Percentiles rank a stretch among this genome's conserved stretches.
Evolutionary conservation across 805 yeast species (phyloP).

Genomic region (Schwanniomyces vanrijiae): DNA sequence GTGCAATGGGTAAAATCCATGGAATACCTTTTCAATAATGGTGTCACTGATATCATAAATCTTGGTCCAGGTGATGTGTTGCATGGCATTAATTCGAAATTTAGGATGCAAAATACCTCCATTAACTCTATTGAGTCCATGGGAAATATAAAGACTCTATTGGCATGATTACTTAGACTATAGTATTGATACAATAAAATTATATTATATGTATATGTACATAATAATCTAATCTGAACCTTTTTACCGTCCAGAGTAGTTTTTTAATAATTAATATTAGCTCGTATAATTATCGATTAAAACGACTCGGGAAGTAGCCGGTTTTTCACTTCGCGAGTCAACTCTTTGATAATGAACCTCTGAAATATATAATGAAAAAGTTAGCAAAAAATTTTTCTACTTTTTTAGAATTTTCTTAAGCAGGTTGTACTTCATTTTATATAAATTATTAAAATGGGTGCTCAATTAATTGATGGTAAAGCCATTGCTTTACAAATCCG

Average conservation of each 20-base stretch:
- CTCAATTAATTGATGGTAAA: slow-evolving; percentile 44
- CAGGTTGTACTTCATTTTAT: not conserved
- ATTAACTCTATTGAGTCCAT: slow-evolving; percentile 8
- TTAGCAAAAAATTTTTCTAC: not conserved
- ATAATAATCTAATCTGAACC: not conserved
- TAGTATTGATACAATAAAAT: not conserved
- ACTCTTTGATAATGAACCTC: not conserved
- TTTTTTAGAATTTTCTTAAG: not conserved
- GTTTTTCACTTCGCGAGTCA: slow-evolving; percentile 4
- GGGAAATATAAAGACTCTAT: not conserved
- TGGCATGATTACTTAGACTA: not conserved
- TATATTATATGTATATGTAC: not conserved
- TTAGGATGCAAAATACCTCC: slow-evolving; percentile 8
- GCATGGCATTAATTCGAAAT: slow-evolving; percentile 20
- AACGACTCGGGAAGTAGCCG: slow-evolving; percentile 2
- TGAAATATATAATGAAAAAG: not conserved
- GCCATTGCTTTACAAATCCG: slow-evolving; percentile 43
- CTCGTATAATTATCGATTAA: not conserved
- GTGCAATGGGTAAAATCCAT: slow-evolving; percentile 44
- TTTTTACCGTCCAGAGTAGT: not conserved
- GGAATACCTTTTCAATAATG: slow-evolving; percentile 15
- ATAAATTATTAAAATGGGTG: slow-evolving; percentile 21
- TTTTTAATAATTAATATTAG: not conserved
- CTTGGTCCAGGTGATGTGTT: slow-evolving; percentile 42
- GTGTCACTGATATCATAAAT: slow-evolving; percentile 22